Conservation (phyloP, 192 early-diverging fungal species). For the Lobosporangium transversale region DNA sequence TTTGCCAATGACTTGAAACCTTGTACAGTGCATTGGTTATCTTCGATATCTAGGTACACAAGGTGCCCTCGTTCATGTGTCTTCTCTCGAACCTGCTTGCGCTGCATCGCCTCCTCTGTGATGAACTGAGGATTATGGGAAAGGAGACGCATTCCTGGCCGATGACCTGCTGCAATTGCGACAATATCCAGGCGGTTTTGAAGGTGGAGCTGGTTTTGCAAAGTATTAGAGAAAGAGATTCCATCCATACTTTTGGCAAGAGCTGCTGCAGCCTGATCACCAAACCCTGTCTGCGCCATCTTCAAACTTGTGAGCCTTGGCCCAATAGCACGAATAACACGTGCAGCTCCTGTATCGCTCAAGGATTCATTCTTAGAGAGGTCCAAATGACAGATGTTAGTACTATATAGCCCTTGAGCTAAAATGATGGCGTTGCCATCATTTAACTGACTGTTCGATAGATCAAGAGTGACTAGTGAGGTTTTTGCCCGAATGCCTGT, state of each 20-base stretch:
- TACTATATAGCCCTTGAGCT: slow-evolving; percentile 42
- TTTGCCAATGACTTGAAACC: slow-evolving; percentile 31
- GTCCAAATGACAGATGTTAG: slow-evolving; percentile 36
- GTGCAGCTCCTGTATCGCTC: slow-evolving; percentile 28
- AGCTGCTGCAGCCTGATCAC: slow-evolving; percentile 34
- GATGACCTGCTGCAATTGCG: slow-evolving; percentile 31
- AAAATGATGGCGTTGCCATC: slow-evolving; percentile 39
- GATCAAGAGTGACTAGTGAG: slow-evolving; percentile 15
- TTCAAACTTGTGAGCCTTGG: slow-evolving; percentile 37
- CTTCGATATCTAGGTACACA: slow-evolving; percentile 44
- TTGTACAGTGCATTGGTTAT: slow-evolving; percentile 32
- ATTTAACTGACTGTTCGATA: slow-evolving; percentile 29
- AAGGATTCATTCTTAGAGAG: slow-evolving; percentile 38
- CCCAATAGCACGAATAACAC: slow-evolving; percentile 37
- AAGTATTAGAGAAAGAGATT: slow-evolving; percentile 28
- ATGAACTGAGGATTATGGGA: neutral
- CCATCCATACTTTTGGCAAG: slow-evolving; percentile 51
- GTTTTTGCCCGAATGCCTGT: slow-evolving; percentile 6
- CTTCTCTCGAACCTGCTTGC: slow-evolving; percentile 10
- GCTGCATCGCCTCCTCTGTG: neutral
- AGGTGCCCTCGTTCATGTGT: slow-evolving; percentile 23
- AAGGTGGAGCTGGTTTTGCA: slow-evolving; percentile 26
- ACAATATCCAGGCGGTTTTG: slow-evolving; percentile 44
- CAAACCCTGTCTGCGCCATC: slow-evolving; percentile 52
- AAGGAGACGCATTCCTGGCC: slow-evolving; percentile 23